Evolutionary conservation across 495 filamentous ascomycete species (phyloP).

Genomic region (Aspergillus campestris): DNA sequence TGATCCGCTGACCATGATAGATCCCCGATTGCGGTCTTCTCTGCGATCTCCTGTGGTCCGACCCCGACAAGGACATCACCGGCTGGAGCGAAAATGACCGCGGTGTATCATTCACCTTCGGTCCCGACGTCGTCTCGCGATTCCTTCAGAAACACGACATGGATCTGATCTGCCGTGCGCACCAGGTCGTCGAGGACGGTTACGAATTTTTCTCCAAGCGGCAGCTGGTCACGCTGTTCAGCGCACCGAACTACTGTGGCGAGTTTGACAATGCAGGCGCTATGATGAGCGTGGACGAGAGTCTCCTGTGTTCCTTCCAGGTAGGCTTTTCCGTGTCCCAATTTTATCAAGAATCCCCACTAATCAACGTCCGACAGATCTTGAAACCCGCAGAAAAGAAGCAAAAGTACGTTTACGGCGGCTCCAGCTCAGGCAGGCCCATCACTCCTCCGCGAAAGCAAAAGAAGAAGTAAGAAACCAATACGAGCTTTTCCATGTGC

Average conservation of each 20-base stretch:
- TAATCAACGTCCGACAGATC: conserved; percentile 53
- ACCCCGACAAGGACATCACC: conserved; percentile 99
- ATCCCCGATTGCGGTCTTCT: conserved; percentile 97
- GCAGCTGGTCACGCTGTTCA: conserved; percentile 95
- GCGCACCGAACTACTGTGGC: conserved; percentile 97
- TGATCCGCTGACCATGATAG: conserved; percentile 52
- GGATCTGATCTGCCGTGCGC: conserved; percentile 97
- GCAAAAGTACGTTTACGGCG: conserved; percentile 98
- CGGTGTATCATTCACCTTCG: conserved; percentile 97
- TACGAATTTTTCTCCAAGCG: conserved; percentile 99
- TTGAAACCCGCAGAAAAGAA: conserved; percentile 99
- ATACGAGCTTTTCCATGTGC: conserved; percentile 76
- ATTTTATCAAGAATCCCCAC: background rate
- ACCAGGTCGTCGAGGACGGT: conserved; percentile 98
- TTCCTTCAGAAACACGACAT: conserved; percentile 99
- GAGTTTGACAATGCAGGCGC: conserved; percentile 99
- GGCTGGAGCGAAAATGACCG: conserved; percentile 99
- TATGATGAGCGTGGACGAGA: conserved; percentile 99
- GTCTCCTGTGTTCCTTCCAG: conserved; percentile 97
- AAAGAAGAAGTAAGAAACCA: conserved; percentile 71
- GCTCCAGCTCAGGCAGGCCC: conserved; percentile 77
- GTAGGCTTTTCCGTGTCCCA: conserved; percentile 35
- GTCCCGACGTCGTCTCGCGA: conserved; percentile 95
- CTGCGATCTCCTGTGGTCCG: conserved; percentile 96
- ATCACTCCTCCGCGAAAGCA: conserved; percentile 87